Base-by-base conservation (phyloP, 176 grass and related monocot genomes). In the Oryza punctata region DNA sequence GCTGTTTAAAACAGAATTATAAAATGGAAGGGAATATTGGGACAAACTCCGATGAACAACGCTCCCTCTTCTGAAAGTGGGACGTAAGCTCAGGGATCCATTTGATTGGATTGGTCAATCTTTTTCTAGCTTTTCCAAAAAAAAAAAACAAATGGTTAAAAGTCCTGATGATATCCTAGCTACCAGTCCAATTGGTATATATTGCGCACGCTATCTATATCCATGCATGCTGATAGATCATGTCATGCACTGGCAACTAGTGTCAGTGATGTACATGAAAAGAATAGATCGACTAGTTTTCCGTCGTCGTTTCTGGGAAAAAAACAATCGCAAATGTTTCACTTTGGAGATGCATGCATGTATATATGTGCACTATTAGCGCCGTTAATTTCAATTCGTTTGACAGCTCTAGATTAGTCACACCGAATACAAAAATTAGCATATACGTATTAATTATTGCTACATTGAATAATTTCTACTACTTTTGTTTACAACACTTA, bases 201-300 rank as follows among this genome's bases (percentile, higher is more conserved):
- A n/a, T n/a, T n/a, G n/a, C n/a, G 69, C 44, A 45, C 49, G 37
- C 57, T 30, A 3, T 16, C 47, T 50, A 16, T 16, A 50, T 50
- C 47, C 47, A 13, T 45, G 10, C 12, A 13, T 45, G 64, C 72
- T 77, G 72, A 82, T 23, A 69, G 63, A 69, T 87, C 65, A 87
- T 71, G 79, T 87, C 85, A 77, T 87, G 78, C 70, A 67, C 85
- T 61, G 73, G 15, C 71, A 69, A 26, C 47, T 76, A 38, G 13
- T 73, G 76, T 72, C 75, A 86, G 70, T 81, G 70, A 69, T 35
- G 46, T 18, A 50, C 47, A 28, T 47, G 65, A 70, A 82, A 76
- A 82, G 85, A 87, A 35, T 46, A 75, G 37, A 38, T 38, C 37
- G 33, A 81, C 25, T 30, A 30, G 12, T n/a, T 37, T 47, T 65